phyloP scores from a whole-genome alignment of 495 filamentous ascomycete genomes.

The Copromyces sp. region DNA sequence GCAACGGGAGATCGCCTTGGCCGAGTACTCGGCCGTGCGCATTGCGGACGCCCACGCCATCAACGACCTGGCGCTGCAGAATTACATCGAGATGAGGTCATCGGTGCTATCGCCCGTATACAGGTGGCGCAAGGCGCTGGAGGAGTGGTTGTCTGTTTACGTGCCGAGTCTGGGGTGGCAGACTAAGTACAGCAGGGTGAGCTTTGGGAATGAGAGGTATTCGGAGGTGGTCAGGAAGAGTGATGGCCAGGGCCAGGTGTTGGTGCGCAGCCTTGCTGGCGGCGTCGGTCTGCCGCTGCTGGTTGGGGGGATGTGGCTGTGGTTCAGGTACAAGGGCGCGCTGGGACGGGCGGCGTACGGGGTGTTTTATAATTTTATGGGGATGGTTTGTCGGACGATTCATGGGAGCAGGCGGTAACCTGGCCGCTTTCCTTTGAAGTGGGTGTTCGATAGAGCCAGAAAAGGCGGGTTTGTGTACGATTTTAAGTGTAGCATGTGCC shows the following conservation, averaged over 20 bases:
- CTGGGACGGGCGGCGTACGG: slow-evolving; percentile 7
- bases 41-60: slow-evolving; percentile 74
- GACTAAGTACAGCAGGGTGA: slow-evolving; percentile 89
- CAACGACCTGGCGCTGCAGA: slow-evolving; percentile 82
- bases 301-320: slow-evolving; percentile 6
- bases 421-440: neutral
- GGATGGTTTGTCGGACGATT: neutral
- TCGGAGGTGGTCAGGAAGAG: slow-evolving; percentile 64
- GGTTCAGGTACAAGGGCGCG: slow-evolving; percentile 10
- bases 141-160: slow-evolving; percentile 72
- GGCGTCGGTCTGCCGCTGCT: slow-evolving; percentile 23
- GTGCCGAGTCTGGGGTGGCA: slow-evolving; percentile 70
- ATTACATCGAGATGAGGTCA: slow-evolving; percentile 88
- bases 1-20: slow-evolving; percentile 49
- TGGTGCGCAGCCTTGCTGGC: slow-evolving; percentile 29
- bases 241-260: slow-evolving; percentile 54
- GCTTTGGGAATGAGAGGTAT: slow-evolving; percentile 87
- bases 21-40: slow-evolving; percentile 62
- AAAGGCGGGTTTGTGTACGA: neutral
- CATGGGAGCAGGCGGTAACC: neutral
- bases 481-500: neutral
- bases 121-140: slow-evolving; percentile 67
- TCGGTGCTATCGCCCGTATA: slow-evolving; percentile 69
- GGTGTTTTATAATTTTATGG: neutral
- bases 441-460: neutral